Conservation (phyloP, 2,329 filamentous ascomycete species). For the Aspergillus pseudoviridinutans region DNA sequence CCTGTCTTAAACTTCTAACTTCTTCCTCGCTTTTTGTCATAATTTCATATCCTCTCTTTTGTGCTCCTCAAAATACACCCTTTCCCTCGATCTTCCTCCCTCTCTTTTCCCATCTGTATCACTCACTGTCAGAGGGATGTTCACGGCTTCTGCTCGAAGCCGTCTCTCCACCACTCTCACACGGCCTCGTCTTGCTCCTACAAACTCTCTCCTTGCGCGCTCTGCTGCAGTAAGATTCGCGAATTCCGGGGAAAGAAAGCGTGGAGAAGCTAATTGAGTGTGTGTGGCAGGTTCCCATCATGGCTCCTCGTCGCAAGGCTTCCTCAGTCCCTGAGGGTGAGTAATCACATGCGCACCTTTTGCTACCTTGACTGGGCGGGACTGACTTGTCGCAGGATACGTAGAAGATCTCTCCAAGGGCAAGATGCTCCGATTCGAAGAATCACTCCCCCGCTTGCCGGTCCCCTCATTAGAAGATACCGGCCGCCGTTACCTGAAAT, state of each 20-base stretch:
- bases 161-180: slow-evolving; percentile 39
- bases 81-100: slow-evolving; percentile 8
- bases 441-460: slow-evolving; percentile 59
- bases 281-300: slow-evolving; percentile 30
- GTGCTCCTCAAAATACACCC: slow-evolving; percentile 3
- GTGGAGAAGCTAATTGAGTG: slow-evolving; percentile 9
- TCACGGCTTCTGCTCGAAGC: slow-evolving; percentile 41
- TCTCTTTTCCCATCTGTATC: slow-evolving; percentile 7
- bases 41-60: slow-evolving; percentile 9
- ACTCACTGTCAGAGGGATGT: slow-evolving; percentile 36
- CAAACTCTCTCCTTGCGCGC: slow-evolving; percentile 30
- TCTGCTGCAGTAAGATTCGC: slow-evolving; percentile 27
- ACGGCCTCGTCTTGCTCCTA: slow-evolving; percentile 35
- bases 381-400: slow-evolving; percentile 49
- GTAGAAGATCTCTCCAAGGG: slow-evolving; percentile 61
- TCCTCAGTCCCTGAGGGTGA: slow-evolving; percentile 46
- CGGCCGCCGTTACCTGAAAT: slow-evolving; percentile 61
- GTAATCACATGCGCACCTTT: slow-evolving; percentile 21
- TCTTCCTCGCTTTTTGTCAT: not conserved
- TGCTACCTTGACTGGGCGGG: not conserved
- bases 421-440: slow-evolving; percentile 63
- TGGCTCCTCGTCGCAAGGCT: slow-evolving; percentile 41
- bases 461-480: slow-evolving; percentile 64
- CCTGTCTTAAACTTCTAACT: not conserved
- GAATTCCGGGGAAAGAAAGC: not conserved